A percentile compares a stretch with the other conserved stretches of the same genome.
Evolutionary conservation across 176 grass and related monocot species (phyloP).

Genomic region (Aegilops bicornis): DNA sequence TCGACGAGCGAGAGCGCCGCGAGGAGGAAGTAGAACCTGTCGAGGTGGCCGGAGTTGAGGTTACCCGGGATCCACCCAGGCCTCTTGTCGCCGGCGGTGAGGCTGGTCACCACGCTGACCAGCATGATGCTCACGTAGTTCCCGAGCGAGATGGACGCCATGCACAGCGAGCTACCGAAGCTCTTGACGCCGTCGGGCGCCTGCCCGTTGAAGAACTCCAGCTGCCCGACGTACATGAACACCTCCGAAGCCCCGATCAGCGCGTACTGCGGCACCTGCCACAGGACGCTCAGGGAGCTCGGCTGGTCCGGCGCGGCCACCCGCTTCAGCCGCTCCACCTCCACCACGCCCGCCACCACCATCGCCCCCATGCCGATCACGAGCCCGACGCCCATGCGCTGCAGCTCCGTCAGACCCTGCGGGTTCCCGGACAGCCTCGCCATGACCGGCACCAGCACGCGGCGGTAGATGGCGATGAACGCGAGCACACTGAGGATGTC

Average conservation of each 20-base stretch:
- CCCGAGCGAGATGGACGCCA: constrained; percentile 90
- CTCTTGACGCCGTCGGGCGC: constrained; percentile 87
- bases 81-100: constrained; percentile 39
- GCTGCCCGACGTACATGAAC: constrained; percentile 90
- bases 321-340: constrained; percentile 54
- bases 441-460: constrained; percentile 46
- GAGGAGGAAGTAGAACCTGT: constrained; percentile 90
- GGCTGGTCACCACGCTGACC: constrained; percentile 51
- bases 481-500: constrained; percentile 71
- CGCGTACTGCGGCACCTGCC: constrained; percentile 82
- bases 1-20: constrained; percentile 58
- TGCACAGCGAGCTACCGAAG: constrained; percentile 84
- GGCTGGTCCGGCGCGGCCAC: constrained; percentile 28
- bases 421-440: constrained; percentile 47
- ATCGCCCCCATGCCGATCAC: constrained; percentile 71
- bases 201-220: constrained; percentile 88
- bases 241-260: constrained; percentile 84
- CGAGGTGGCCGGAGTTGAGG: constrained; percentile 83
- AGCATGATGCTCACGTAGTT: constrained; percentile 92
- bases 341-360: constrained; percentile 60
- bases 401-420: constrained; percentile 69
- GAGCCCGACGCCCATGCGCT: constrained; percentile 82
- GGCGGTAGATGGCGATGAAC: constrained; percentile 69
- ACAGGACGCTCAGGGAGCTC: constrained; percentile 69
- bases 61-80: constrained; percentile 77